Evolutionary conservation across 2,329 filamentous ascomycete genomes (phyloP).

Genomic region (Diaporthe sp.): DNA sequence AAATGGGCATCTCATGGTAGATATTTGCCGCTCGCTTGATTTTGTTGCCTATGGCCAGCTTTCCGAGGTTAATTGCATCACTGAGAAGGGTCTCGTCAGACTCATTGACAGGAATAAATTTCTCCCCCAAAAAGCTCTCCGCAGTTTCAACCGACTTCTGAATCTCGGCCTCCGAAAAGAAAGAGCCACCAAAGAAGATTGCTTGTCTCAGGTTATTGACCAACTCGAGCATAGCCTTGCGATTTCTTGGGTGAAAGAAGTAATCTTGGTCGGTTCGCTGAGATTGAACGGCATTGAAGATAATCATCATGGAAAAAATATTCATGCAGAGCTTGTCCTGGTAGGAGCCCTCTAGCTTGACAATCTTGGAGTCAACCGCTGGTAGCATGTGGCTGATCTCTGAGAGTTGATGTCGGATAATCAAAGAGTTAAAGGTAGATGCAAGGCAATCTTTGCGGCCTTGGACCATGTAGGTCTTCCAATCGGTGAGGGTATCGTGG

Average conservation of each 20-base stretch:
- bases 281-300: slow-evolving; percentile 88
- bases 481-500: slow-evolving; percentile 71
- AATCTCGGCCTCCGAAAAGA: slow-evolving; percentile 75
- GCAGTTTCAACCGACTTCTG: slow-evolving; percentile 72
- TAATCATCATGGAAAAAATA: slow-evolving; percentile 84
- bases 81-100: slow-evolving; percentile 71
- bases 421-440: slow-evolving; percentile 78
- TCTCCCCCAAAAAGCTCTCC: slow-evolving; percentile 72
- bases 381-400: slow-evolving; percentile 79
- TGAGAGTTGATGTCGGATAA: slow-evolving; percentile 81
- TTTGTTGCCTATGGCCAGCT: slow-evolving; percentile 65
- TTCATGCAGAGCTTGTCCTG: slow-evolving; percentile 88
- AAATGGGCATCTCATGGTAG: slow-evolving; percentile 83
- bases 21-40: slow-evolving; percentile 75
- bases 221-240: slow-evolving; percentile 72
- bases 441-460: slow-evolving; percentile 73
- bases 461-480: slow-evolving; percentile 78
- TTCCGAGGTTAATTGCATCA: slow-evolving; percentile 74
- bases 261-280: slow-evolving; percentile 87
- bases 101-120: slow-evolving; percentile 65
- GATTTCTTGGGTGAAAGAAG: slow-evolving; percentile 83
- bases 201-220: slow-evolving; percentile 85
- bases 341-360: slow-evolving; percentile 82
- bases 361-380: slow-evolving; percentile 74
- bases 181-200: slow-evolving; percentile 86